These are phyloP conservation scores for Boletus reticuloceps DNA, from an alignment of 768 basidiomycete genomes.

Conservation along the genomic window DNA sequence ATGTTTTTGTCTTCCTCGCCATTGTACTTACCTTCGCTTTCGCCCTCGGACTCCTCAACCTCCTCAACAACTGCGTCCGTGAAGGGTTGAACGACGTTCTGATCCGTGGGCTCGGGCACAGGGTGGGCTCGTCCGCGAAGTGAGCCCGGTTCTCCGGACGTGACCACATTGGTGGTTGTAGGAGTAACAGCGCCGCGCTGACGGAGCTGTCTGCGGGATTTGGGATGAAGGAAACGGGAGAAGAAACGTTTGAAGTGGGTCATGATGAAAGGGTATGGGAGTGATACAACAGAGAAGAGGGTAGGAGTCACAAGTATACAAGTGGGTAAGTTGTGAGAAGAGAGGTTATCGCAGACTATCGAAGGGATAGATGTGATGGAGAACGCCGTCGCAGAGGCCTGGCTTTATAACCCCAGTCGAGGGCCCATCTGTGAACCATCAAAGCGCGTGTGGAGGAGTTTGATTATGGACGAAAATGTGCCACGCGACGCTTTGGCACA, in stretches of 20 bases:
- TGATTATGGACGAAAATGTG: no score
- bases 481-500: no score
- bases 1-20: no score
- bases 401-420: background rate
- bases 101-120: background rate
- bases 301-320: background rate
- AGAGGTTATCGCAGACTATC: background rate
- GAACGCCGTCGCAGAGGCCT: background rate
- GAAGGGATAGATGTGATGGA: background rate
- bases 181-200: no score
- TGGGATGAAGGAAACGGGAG: background rate
- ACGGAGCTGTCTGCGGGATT: background rate
- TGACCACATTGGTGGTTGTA: background rate
- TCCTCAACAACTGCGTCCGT: background rate
- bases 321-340: no score
- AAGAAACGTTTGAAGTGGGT: background rate
- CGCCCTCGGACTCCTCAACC: background rate
- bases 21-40: background rate
- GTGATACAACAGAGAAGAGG: background rate
- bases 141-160: background rate
- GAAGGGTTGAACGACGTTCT: background rate
- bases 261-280: background rate
- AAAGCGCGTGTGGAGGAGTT: no score
- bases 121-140: background rate
- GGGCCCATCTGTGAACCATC: no score